Evolutionary conservation across 345 rosid species (phyloP).

Genomic region (Euphorbia tirucalli): DNA sequence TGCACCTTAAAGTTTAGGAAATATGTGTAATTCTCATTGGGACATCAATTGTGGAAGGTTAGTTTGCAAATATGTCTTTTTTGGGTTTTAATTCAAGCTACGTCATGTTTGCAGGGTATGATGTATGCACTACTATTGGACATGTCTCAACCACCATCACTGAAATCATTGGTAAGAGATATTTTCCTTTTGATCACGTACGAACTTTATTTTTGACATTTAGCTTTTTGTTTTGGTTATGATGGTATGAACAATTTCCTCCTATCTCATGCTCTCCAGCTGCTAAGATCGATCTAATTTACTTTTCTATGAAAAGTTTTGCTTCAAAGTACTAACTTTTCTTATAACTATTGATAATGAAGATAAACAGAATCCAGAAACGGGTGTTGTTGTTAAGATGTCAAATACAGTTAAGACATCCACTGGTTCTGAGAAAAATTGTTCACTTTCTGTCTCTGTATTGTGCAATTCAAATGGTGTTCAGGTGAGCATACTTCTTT

Average conservation of each 20-base stretch:
- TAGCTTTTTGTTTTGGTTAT: background rate
- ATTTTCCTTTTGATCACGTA: background rate
- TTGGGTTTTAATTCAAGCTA: slow-evolving; percentile 12
- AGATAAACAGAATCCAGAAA: slow-evolving; percentile 73
- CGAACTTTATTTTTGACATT: background rate
- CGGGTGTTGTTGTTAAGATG: slow-evolving; percentile 80
- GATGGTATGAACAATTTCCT: background rate
- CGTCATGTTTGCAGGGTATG: slow-evolving; percentile 63
- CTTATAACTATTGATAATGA: slow-evolving; percentile 22
- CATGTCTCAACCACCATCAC: slow-evolving; percentile 45
- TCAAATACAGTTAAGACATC: slow-evolving; percentile 23
- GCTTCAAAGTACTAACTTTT: slow-evolving; percentile 29
- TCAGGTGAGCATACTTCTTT: slow-evolving; percentile 50
- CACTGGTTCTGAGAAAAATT: slow-evolving; percentile 33
- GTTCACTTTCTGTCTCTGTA: slow-evolving; percentile 83
- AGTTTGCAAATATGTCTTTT: background rate
- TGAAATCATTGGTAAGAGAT: slow-evolving; percentile 54
- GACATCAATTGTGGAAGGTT: slow-evolving; percentile 1
- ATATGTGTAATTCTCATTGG: background rate
- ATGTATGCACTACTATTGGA: slow-evolving; percentile 76
- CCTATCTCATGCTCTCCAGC: background rate
- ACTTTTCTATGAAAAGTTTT: background rate
- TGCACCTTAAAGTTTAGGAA: background rate
- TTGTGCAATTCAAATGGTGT: slow-evolving; percentile 62
- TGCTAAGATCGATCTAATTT: background rate